Evolutionary conservation across 805 yeast species (phyloP).

Genomic region (Suhomyces tanzawaensis): DNA sequence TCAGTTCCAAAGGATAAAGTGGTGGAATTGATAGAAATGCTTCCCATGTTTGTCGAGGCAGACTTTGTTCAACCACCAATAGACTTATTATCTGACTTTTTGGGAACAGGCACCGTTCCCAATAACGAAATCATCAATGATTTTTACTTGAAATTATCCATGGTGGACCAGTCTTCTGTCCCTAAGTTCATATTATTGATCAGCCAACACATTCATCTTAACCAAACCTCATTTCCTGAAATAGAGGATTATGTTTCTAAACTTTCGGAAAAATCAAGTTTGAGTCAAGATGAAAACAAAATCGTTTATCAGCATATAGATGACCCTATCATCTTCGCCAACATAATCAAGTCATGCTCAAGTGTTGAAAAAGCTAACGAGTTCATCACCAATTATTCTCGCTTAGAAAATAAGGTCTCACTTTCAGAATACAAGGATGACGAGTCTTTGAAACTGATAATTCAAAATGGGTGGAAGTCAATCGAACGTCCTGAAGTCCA

Average conservation of each 20-base stretch:
- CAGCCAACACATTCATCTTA: conserved; percentile 9
- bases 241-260: conserved; percentile 29
- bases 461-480: conserved; percentile 15
- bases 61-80: conserved; percentile 26
- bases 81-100: conserved; percentile 8
- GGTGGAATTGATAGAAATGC: conserved; percentile 6
- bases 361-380: neutral
- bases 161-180: conserved; percentile 15
- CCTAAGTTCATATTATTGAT: conserved; percentile 5
- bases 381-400: conserved; percentile 4
- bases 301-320: conserved; percentile 18
- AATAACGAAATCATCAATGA: conserved; percentile 33
- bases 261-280: conserved; percentile 22
- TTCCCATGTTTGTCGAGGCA: conserved; percentile 25
- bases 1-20: neutral
- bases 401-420: conserved; percentile 1
- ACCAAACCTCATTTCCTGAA: conserved; percentile 16
- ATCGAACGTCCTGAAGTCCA: conserved; percentile 7
- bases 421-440: neutral
- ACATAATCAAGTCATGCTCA: conserved; percentile 12
- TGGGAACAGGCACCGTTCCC: conserved; percentile 16
- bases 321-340: conserved; percentile 16
- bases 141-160: conserved; percentile 27
- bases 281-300: conserved; percentile 16
- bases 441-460: neutral